Conservation (phyloP, 2,329 filamentous ascomycete genomes). For the Madurella mycetomatis region DNA sequence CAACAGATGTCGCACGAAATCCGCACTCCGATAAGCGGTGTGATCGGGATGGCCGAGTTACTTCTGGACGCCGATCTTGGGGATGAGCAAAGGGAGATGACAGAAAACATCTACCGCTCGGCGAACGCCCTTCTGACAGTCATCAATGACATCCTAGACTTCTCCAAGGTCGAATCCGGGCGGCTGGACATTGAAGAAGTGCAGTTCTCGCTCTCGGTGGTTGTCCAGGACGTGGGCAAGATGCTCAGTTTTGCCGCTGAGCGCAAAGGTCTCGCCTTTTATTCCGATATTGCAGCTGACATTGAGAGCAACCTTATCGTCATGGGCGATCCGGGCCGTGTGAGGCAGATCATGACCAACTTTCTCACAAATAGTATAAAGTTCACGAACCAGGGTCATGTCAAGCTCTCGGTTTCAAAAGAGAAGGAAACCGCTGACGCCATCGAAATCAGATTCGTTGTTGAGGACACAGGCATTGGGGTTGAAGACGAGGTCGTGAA, state of each 20-base stretch:
- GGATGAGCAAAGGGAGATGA: conserved; percentile 68
- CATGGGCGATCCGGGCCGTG: conserved; percentile 77
- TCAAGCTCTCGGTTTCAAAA: conserved; percentile 61
- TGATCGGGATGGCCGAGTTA: conserved; percentile 75
- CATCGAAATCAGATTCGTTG: conserved; percentile 64
- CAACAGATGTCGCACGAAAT: conserved; percentile 72
- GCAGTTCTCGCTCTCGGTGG: conserved; percentile 69
- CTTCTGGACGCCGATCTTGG: conserved; percentile 63
- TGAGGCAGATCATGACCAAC: conserved; percentile 80
- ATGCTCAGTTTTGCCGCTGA: conserved; percentile 85
- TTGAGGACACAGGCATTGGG: conserved; percentile 76
- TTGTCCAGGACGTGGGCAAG: conserved; percentile 74
- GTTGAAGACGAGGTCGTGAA: conserved; percentile 73
- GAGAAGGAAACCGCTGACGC: conserved; percentile 60
- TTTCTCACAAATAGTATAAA: conserved; percentile 73
- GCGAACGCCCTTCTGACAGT: conserved; percentile 79
- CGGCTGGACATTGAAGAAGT: conserved; percentile 75
- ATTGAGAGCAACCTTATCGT: conserved; percentile 68
- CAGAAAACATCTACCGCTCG: conserved; percentile 73
- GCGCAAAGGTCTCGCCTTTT: conserved; percentile 71
- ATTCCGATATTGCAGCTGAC: conserved; percentile 58
- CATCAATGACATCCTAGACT: conserved; percentile 88
- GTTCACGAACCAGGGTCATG: conserved; percentile 65
- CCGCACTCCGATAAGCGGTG: conserved; percentile 71
- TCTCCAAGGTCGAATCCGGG: conserved; percentile 80